These are phyloP conservation scores for Suhomyces emberorum DNA, from an alignment of 805 yeast species.

Conservation along the genomic window DNA sequence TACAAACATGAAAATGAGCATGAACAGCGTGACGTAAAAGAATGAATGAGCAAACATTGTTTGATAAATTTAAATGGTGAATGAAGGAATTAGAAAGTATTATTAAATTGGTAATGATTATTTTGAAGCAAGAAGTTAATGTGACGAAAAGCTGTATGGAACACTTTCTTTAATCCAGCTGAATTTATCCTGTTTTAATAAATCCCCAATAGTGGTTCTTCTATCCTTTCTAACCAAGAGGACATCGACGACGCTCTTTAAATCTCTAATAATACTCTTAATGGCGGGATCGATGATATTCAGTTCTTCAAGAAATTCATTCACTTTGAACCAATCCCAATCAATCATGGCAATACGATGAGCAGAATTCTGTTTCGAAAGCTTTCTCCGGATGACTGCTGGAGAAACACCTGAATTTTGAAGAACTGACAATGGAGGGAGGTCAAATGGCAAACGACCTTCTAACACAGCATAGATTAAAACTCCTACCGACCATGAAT, in stretches of 20 bases:
- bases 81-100: too few species aligned
- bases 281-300: conserved; percentile 11
- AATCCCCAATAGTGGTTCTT: conserved; percentile 19
- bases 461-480: conserved; percentile 82
- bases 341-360: conserved; percentile 90
- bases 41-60: too few species aligned
- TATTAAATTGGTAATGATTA: too few species aligned
- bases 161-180: conserved; percentile 23
- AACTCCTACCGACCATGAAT: conserved; percentile 95
- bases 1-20: too few species aligned
- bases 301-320: conserved; percentile 11
- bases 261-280: conserved; percentile 16
- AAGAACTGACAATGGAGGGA: conserved; percentile 53
- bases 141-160: conserved; percentile 2
- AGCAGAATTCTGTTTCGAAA: conserved; percentile 55
- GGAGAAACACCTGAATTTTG: conserved; percentile 31
- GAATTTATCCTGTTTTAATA: conserved; percentile 17
- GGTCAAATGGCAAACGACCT: conserved; percentile 87
- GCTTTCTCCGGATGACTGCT: conserved; percentile 41
- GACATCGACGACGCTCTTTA: conserved; percentile 29
- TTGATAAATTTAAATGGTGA: too few species aligned
- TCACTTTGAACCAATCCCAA: conserved; percentile 75
- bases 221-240: conserved; percentile 38
- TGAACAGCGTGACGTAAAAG: too few species aligned
- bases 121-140: too few species aligned